phyloP scores from a whole-genome alignment of 2,329 filamentous ascomycete species.

The Neofusicoccum ribis region DNA sequence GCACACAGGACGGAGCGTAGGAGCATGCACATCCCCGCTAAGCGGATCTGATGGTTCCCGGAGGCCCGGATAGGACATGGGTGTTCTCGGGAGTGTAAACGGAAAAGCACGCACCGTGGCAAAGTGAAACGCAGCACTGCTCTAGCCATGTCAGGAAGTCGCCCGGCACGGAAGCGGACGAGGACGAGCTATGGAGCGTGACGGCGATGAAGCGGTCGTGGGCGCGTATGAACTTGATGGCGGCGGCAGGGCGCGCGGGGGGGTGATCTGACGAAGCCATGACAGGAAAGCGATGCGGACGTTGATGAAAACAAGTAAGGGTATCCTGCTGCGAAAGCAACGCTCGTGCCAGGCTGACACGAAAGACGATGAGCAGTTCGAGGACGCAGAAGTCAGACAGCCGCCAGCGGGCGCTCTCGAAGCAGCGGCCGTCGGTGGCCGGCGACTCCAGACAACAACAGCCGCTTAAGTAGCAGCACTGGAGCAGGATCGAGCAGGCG shows the following conservation, averaged over 20 bases:
- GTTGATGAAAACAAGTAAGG: neutral
- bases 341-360: too few species aligned
- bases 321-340: neutral
- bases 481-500: neutral
- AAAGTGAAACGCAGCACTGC: conserved; percentile 2
- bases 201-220: neutral
- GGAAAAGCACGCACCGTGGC: conserved; percentile 2
- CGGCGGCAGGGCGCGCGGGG: neutral
- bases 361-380: too few species aligned
- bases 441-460: neutral
- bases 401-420: too few species aligned
- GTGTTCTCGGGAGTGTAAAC: neutral
- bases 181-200: conserved; percentile 1
- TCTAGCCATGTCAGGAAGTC: conserved; percentile 1
- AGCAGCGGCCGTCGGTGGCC: neutral
- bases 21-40: neutral
- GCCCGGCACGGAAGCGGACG: neutral
- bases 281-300: neutral
- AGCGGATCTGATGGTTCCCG: too few species aligned
- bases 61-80: neutral
- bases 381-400: too few species aligned
- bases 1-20: neutral
- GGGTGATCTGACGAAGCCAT: neutral
- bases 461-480: neutral
- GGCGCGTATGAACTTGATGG: neutral